Evolutionary conservation across 2,329 filamentous ascomycete genomes (phyloP), one percentile per base, ranked within the genome.

Genomic region (Leptographium wingfieldii): DNA sequence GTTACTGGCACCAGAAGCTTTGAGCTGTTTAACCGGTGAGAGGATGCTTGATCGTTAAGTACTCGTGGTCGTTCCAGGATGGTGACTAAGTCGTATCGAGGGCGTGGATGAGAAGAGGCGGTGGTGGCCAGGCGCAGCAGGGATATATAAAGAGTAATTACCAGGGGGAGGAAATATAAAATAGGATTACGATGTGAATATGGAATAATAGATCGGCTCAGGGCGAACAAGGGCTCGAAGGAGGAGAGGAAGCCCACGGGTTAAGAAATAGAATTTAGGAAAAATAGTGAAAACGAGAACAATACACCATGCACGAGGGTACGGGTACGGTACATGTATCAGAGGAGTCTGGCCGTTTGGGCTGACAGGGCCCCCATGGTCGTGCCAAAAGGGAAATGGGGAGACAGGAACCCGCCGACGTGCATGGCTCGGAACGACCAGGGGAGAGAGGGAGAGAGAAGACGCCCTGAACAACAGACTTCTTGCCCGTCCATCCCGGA

Each of bases 341-440:
- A 55, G 54, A 35, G 33, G 38, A 38, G 38, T 25, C 52, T 33
- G 35, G 35, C 38, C 49, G 31, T 52, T 59, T 57, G 56, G 56
- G 56, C 56, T 57, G 56, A 38, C 56, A 57, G 53, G 53, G 53
- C 31, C 51, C 51, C 38, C 55, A 56, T 46, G 29, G 40, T 56
- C 25, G 55, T 55, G 53, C 53, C n/a, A 55, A 55, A 55, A 40
- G 22, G 55, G 27, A 56, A 56, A 56, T 56, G 55, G 55, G 55
- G 55, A 43, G 51, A 49, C 62, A 63, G 58, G 63, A 64, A 64
- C 61, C 61, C 61, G 61, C 58, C 59, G 52, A 38, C 57, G 33
- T 59, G 61, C 59, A 63, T 60, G 46, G 55, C 56, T 57, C 53
- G 55, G 59, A 57, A 48, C 49, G 59, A 43, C 55, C 31, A 19